Evolutionary conservation across 225 moss, liverwort and hornwort genomes (phyloP).

Genomic region (Physcomitrellopsis africana): DNA sequence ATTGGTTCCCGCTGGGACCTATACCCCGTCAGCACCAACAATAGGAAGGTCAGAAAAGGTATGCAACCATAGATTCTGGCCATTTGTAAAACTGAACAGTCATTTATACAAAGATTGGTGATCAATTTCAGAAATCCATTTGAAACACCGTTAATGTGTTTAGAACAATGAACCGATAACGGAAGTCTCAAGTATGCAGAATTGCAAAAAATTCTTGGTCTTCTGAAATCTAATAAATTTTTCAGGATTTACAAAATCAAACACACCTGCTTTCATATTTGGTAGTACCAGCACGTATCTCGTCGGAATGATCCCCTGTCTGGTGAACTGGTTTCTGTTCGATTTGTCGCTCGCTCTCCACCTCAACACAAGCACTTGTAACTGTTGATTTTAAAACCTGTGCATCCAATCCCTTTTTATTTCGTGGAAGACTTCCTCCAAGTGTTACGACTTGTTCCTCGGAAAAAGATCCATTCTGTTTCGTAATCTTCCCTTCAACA

Average conservation of each 20-base stretch:
- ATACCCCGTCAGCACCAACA: constrained; percentile 22
- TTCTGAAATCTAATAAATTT: constrained; percentile 5
- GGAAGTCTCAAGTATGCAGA: constrained; percentile 18
- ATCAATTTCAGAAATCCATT: constrained; percentile 9
- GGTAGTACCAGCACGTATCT: constrained; percentile 33
- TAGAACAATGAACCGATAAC: neutral
- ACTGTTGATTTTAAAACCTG: constrained; percentile 27
- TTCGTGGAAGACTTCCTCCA: constrained; percentile 21
- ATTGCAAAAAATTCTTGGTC: constrained; percentile 3
- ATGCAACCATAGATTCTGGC: neutral
- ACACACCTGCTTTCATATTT: constrained; percentile 44
- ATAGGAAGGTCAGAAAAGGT: constrained; percentile 20
- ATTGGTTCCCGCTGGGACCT: constrained; percentile 43
- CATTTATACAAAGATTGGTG: constrained; percentile 13
- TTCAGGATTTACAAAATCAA: constrained; percentile 19
- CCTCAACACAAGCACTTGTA: constrained; percentile 25
- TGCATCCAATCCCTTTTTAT: constrained; percentile 19
- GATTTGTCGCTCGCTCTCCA: constrained; percentile 19
- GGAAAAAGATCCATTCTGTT: constrained; percentile 3
- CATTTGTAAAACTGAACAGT: neutral
- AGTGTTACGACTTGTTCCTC: constrained; percentile 14
- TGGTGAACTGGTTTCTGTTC: constrained; percentile 29
- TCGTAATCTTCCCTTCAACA: constrained; percentile 12
- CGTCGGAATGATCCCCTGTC: constrained; percentile 27
- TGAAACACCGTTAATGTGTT: neutral